A percentile compares a stretch with the other conserved stretches of the same genome.
Conservation (phyloP, 2,329 filamentous ascomycete genomes). For the Colletotrichum eremochloae region DNA sequence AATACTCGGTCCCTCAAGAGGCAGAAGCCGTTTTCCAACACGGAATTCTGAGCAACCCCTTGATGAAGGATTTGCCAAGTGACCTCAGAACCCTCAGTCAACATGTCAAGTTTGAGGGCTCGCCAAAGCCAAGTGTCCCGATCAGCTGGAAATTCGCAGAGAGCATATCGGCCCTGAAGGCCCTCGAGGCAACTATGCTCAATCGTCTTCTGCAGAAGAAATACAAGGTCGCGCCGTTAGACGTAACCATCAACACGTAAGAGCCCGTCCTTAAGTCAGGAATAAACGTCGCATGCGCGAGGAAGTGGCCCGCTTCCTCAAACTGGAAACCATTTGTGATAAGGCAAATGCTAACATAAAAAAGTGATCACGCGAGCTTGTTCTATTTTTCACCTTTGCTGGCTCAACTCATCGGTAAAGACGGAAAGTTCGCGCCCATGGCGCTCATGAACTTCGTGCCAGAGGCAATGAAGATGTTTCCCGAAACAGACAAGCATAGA, state of each 20-base stretch:
- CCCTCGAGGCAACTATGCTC: slow-evolving; percentile 61
- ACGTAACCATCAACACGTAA: slow-evolving; percentile 62
- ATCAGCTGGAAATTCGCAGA: slow-evolving; percentile 71
- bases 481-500: slow-evolving; percentile 29
- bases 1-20: slow-evolving; percentile 37
- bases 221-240: slow-evolving; percentile 55
- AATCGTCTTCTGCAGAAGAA: slow-evolving; percentile 60
- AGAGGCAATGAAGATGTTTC: slow-evolving; percentile 36
- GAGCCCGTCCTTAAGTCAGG: background rate
- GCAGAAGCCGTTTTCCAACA: slow-evolving; percentile 30
- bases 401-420: slow-evolving; percentile 26
- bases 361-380: slow-evolving; percentile 37
- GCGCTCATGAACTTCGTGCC: slow-evolving; percentile 29
- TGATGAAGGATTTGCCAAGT: slow-evolving; percentile 26
- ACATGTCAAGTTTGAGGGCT: slow-evolving; percentile 58
- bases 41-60: slow-evolving; percentile 28
- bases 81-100: slow-evolving; percentile 31
- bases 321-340: background rate
- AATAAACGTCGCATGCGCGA: background rate
- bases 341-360: slow-evolving; percentile 7
- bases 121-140: slow-evolving; percentile 59
- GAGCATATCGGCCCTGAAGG: slow-evolving; percentile 64
- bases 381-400: slow-evolving; percentile 37
- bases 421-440: slow-evolving; percentile 36
- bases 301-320: background rate